Evolutionary conservation across 31 red algal genomes (phyloP).

Genomic region (Odonthalia washingtoniensis): DNA sequence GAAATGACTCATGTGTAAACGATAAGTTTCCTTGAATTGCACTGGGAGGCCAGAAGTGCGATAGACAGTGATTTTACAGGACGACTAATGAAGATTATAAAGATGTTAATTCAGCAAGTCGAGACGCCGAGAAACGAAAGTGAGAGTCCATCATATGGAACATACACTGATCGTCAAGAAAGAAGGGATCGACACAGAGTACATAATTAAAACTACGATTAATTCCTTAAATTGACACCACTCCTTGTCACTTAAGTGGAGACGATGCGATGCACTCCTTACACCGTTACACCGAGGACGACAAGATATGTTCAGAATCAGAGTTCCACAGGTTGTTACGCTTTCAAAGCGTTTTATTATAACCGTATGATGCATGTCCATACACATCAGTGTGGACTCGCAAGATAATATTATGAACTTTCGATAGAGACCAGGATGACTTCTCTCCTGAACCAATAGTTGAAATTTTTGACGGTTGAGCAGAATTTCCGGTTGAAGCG

Average conservation of each 20-base stretch:
- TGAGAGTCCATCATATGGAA: neutral
- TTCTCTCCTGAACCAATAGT: neutral
- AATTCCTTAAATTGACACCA: neutral
- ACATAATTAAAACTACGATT: neutral
- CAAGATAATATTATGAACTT: neutral
- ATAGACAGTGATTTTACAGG: neutral
- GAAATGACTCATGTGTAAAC: neutral
- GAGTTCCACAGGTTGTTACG: neutral
- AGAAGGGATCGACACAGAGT: neutral
- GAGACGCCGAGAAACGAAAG: neutral
- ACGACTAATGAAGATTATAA: neutral
- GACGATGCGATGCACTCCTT: neutral
- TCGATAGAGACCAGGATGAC: neutral
- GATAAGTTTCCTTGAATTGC: neutral
- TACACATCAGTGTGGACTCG: neutral
- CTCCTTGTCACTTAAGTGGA: neutral
- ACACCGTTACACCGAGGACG: neutral
- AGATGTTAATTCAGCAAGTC: neutral
- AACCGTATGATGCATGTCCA: neutral
- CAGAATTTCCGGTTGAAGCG: neutral
- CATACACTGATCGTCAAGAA: neutral
- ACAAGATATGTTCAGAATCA: neutral
- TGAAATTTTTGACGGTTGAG: neutral
- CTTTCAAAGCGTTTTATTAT: neutral
- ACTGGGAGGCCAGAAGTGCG: neutral